Conservation (phyloP, 176 grass and related monocot species). For the Microstegium vimineum region DNA sequence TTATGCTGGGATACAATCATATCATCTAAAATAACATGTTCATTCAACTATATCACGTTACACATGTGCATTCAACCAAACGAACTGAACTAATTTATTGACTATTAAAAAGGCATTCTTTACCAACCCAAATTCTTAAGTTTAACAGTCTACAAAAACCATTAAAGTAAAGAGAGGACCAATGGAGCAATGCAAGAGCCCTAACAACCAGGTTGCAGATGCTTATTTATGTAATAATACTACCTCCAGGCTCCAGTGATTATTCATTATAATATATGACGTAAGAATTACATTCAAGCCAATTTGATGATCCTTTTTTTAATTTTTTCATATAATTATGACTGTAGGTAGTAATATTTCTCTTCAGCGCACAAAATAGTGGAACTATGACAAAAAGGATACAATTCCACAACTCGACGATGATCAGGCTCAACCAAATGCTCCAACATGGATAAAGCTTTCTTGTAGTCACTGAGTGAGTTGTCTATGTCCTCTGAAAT, state of each 20-base stretch:
- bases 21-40: background rate
- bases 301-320: background rate
- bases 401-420: slow-evolving; percentile 85
- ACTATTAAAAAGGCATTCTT: background rate
- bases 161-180: background rate
- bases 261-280: background rate
- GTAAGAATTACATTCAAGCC: background rate
- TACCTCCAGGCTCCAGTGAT: background rate
- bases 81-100: background rate
- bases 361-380: slow-evolving; percentile 6
- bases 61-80: background rate
- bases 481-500: slow-evolving; percentile 89
- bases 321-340: background rate
- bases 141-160: background rate
- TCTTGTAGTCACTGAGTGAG: slow-evolving; percentile 80
- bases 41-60: slow-evolving; percentile 12
- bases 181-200: background rate
- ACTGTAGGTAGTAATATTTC: background rate
- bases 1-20: background rate
- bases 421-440: slow-evolving; percentile 71
- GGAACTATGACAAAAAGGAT: slow-evolving; percentile 42
- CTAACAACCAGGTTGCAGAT: background rate
- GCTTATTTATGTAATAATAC: background rate
- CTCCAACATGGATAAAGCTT: slow-evolving; percentile 81
- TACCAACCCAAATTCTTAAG: background rate